Evolutionary conservation across 1,139 yeast species (phyloP), one percentile per base, ranked within the genome.

Genomic region (Debaryomyces fabryi): DNA sequence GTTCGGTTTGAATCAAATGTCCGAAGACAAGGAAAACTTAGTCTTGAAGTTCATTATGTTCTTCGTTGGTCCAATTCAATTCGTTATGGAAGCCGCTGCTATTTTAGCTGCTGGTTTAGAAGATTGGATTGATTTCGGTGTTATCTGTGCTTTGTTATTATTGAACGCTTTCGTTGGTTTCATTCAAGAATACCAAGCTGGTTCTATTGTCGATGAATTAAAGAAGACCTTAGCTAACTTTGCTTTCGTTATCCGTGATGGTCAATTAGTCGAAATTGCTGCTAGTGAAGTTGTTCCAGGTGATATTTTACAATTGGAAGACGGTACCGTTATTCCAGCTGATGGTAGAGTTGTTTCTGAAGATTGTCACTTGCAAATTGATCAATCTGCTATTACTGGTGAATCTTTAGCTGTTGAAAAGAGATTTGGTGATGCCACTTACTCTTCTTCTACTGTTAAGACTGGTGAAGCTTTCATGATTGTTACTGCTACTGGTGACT

Each of bases 51-150:
- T 92, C 71, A 69, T 88, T 65, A 84, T 85, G 90, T 92, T 90
- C 82, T 92, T 92, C 72, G 88, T 92, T 58, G 98, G 98, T 78
- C 97, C 97, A 61, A 91, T 92, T 73, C 98, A 92, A 80, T 92
- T 92, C 85, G 97, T 92, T 71, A 92, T 92, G 98, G 97, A 91
- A 79, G 91, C 96, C 69, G 98, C 98, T 66, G 97, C 97, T 64
- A 82, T 91, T 56, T 82, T 92, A 72, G 97, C 98, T 64, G 96
- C 96, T 58, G 97, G 97, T 87, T 83, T 92, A 67, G 95, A 90
- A 78, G 97, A 91, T 79, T 92, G 97, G 97, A 97, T 92, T 68
- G 97, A 91, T 83, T 91, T 91, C 80, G 97, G 97, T 83, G 97
- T 92, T 72, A 91, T 92, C 68, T 85, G 90, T 74, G 97, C 88